Conservation (phyloP, 768 basidiomycete genomes). For the Mycena epipterygia region DNA sequence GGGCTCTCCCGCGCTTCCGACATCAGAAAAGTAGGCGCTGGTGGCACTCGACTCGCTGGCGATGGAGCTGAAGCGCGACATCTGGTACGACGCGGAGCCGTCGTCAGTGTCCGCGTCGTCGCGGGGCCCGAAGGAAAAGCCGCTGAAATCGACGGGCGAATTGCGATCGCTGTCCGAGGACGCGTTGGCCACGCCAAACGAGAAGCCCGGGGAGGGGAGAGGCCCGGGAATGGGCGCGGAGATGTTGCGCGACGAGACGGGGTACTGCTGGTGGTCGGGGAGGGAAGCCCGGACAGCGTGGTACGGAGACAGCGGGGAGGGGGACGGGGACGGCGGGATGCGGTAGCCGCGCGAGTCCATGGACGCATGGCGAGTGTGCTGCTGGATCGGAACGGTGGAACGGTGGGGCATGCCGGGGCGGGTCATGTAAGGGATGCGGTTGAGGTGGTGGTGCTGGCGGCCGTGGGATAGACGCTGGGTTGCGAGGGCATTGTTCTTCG, state of each 20-base stretch:
- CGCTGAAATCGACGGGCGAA: slow-evolving; percentile 63
- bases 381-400: slow-evolving; percentile 52
- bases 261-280: slow-evolving; percentile 65
- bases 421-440: slow-evolving; percentile 46
- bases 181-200: slow-evolving; percentile 71
- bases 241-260: slow-evolving; percentile 61
- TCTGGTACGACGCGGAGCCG: slow-evolving; percentile 60
- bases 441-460: slow-evolving; percentile 46
- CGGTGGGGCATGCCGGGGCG: slow-evolving; percentile 40
- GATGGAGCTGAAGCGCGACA: slow-evolving; percentile 73
- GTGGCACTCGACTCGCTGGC: slow-evolving; percentile 70
- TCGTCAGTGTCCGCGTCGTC: slow-evolving; percentile 70
- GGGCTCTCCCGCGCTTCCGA: slow-evolving; percentile 54
- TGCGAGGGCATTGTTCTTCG: slow-evolving; percentile 63
- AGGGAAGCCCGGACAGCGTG: slow-evolving; percentile 60
- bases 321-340: slow-evolving; percentile 55
- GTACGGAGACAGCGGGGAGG: slow-evolving; percentile 59
- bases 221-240: slow-evolving; percentile 66
- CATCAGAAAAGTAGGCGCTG: slow-evolving; percentile 65
- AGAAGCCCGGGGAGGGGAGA: slow-evolving; percentile 72
- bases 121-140: slow-evolving; percentile 61
- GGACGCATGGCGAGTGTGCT: slow-evolving; percentile 56
- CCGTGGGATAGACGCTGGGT: slow-evolving; percentile 50
- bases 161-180: slow-evolving; percentile 63
- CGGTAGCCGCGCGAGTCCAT: slow-evolving; percentile 57